A percentile compares a stretch with the other conserved stretches of the same genome.
Evolutionary conservation across 768 basidiomycete genomes (phyloP).

Genomic region (Tubosaeta sp.): DNA sequence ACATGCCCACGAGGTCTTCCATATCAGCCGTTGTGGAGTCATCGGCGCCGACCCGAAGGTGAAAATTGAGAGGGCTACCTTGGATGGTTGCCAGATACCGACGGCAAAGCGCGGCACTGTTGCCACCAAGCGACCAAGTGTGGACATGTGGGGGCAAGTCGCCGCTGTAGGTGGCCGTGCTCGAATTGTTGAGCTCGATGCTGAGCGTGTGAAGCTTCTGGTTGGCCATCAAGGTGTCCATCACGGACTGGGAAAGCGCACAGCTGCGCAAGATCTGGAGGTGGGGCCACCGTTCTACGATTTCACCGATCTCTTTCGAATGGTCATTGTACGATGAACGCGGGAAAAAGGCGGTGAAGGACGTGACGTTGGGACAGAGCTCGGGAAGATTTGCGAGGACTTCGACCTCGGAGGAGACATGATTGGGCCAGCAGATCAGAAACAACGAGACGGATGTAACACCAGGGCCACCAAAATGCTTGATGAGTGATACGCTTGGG

Average conservation of each 20-base stretch:
- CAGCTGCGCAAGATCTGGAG: constrained; percentile 17
- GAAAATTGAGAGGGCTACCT: constrained; percentile 15
- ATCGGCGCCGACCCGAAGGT: constrained; percentile 23
- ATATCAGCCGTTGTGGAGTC: constrained; percentile 20
- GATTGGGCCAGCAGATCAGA: constrained; percentile 23
- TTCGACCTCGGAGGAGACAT: constrained; percentile 16
- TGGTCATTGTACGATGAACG: constrained; percentile 25
- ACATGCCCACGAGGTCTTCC: constrained; percentile 4
- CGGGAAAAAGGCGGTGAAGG: constrained; percentile 24
- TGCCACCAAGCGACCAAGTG: constrained; percentile 22
- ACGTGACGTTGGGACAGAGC: constrained; percentile 23
- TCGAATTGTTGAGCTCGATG: constrained; percentile 27
- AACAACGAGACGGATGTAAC: constrained; percentile 19
- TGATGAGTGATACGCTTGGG: constrained; percentile 23
- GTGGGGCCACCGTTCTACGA: constrained; percentile 18
- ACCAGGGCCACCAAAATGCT: constrained; percentile 20
- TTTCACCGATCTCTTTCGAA: constrained; percentile 23
- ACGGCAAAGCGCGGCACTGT: constrained; percentile 18
- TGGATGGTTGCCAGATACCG: constrained; percentile 20
- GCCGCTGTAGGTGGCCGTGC: constrained; percentile 16
- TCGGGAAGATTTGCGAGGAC: constrained; percentile 19
- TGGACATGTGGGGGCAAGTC: constrained; percentile 14
- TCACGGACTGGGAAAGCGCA: constrained; percentile 17
- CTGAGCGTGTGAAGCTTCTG: constrained; percentile 15
- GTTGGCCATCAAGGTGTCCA: constrained; percentile 16